These are phyloP conservation scores for Pseudodiploospora longispora DNA, from an alignment of 2,329 filamentous ascomycete species.

Conservation along the genomic window DNA sequence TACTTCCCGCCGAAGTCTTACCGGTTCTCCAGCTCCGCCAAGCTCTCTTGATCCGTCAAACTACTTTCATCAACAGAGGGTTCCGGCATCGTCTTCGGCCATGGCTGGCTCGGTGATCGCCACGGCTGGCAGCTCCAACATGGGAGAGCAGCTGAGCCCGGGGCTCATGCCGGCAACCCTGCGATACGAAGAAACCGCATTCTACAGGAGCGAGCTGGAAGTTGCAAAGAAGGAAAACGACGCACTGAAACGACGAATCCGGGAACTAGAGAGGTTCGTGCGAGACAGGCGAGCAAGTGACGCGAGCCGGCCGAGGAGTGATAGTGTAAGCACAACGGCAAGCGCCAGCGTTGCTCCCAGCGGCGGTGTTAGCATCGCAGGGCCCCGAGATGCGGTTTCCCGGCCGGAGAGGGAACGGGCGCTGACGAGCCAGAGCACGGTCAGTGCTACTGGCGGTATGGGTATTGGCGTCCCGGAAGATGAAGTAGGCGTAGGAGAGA, in stretches of 20 bases:
- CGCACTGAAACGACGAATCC: conserved; percentile 48
- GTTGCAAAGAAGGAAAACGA: conserved; percentile 57
- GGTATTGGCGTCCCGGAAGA: conserved; percentile 51
- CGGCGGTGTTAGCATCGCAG: conserved; percentile 36
- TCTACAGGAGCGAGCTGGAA: conserved; percentile 53
- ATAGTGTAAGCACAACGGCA: conserved; percentile 45
- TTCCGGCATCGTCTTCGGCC: conserved; percentile 26
- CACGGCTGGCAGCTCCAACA: conserved; percentile 29
- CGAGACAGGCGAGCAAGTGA: conserved; percentile 41
- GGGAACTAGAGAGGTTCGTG: conserved; percentile 52
- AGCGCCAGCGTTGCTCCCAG: conserved; percentile 34
- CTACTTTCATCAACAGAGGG: conserved; percentile 41
- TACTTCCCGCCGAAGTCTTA: conserved; percentile 43
- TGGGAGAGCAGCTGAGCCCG: conserved; percentile 39
- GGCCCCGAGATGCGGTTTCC: conserved; percentile 31
- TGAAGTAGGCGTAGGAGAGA: conserved; percentile 53
- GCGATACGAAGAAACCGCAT: conserved; percentile 55
- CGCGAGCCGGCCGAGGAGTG: conserved; percentile 37
- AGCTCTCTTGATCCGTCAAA: conserved; percentile 36
- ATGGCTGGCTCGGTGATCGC: conserved; percentile 30
- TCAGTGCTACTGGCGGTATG: conserved; percentile 38
- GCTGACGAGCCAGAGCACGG: conserved; percentile 31
- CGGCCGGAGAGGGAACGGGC: conserved; percentile 35
- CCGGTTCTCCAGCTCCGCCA: conserved; percentile 38
- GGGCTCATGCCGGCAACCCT: conserved; percentile 47